phyloP scores from a whole-genome alignment of 129 eudicot species.

The Tagetes erecta region DNA sequence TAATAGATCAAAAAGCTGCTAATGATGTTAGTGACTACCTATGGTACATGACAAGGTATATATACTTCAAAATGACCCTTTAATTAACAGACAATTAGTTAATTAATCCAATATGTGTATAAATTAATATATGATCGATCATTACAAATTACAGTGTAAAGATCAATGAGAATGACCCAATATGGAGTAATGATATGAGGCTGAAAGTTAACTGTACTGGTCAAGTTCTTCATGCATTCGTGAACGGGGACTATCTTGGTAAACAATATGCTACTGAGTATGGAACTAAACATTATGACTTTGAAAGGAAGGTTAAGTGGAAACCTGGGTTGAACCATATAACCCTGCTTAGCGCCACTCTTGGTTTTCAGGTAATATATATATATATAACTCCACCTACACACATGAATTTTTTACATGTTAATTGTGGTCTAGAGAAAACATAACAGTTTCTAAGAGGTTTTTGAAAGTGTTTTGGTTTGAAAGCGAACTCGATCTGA shows the following conservation, averaged over 20 bases:
- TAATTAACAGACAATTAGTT: no score
- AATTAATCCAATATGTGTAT: no score
- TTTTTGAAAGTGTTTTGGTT: no score
- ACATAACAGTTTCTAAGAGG: no score
- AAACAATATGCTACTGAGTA: slow-evolving; percentile 36
- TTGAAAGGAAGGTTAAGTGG: slow-evolving; percentile 39
- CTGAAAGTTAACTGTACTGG: slow-evolving; percentile 55
- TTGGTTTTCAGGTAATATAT: slow-evolving; percentile 48
- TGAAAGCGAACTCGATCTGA: no score
- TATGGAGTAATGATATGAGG: slow-evolving; percentile 53
- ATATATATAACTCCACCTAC: no score
- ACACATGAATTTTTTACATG: no score
- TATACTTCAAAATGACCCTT: no score
- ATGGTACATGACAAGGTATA: slow-evolving; percentile 83
- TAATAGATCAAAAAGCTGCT: slow-evolving; percentile 57
- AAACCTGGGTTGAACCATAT: slow-evolving; percentile 49
- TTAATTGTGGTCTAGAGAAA: no score
- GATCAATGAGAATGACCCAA: slow-evolving; percentile 44
- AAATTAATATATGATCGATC: no score
- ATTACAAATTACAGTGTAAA: slow-evolving; percentile 32
- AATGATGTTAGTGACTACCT: slow-evolving; percentile 65
- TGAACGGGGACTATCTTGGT: slow-evolving; percentile 62
- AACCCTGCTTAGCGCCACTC: slow-evolving; percentile 56
- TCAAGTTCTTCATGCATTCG: slow-evolving; percentile 58
- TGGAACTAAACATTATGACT: slow-evolving; percentile 33